Conservation (phyloP, 2,329 filamentous ascomycete genomes). For the Fusarium sp. region DNA sequence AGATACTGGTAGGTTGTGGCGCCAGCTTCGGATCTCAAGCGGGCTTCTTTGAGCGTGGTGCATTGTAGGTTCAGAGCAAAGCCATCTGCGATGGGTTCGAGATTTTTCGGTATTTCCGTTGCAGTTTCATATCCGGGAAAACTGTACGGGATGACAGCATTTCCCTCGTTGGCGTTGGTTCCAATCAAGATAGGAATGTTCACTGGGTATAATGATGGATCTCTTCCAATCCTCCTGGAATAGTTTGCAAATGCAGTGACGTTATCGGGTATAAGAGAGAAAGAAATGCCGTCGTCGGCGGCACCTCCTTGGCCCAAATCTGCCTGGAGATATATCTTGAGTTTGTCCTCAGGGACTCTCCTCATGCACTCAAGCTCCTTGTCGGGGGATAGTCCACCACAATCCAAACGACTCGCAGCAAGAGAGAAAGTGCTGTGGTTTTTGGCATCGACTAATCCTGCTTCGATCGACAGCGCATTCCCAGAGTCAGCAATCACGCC, state of each 20-base stretch:
- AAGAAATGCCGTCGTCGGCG: conserved; percentile 24
- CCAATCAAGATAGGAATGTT: conserved; percentile 26
- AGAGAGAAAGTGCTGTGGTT: conserved; percentile 29
- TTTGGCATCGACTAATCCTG: conserved; percentile 1
- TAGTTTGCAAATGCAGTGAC: conserved; percentile 31
- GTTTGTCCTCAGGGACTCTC: not conserved
- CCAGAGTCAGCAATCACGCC: conserved; percentile 37
- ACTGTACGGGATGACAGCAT: conserved; percentile 27
- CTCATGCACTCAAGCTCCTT: conserved; percentile 35
- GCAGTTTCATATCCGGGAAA: conserved; percentile 32
- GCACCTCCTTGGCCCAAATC: conserved; percentile 25
- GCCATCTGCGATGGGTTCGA: conserved; percentile 10
- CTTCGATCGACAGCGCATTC: conserved; percentile 31
- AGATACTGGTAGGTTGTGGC: conserved; percentile 36
- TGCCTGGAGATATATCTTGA: conserved; percentile 35
- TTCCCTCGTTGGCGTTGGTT: conserved; percentile 37
- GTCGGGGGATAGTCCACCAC: not conserved
- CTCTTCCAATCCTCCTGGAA: not conserved
- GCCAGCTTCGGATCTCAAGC: conserved; percentile 19
- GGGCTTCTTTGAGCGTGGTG: conserved; percentile 26
- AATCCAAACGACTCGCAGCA: conserved; percentile 14
- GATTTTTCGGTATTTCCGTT: conserved; percentile 11
- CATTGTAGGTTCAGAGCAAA: conserved; percentile 32
- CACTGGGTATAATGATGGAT: not conserved
- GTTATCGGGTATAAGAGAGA: conserved; percentile 28